Base-by-base conservation (phyloP, 1,284 basidiomycete genomes). In the Cutaneotrichosporon cutaneum region DNA sequence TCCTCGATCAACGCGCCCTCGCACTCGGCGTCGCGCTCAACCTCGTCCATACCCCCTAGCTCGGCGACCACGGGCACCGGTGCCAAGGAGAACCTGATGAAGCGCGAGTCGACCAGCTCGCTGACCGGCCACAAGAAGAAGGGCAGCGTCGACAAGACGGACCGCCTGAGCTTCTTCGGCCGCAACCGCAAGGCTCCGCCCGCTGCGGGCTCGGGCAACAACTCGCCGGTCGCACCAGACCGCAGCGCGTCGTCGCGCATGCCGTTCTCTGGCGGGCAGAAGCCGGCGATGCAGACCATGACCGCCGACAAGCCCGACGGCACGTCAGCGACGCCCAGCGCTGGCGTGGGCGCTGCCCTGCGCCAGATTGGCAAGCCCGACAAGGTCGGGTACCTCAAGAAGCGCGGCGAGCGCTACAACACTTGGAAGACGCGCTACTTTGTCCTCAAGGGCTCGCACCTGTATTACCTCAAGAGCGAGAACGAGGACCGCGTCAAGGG, bases 391-490 rank as follows among this genome's bases (percentile, higher is more conserved):
- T 98, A 92, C 89, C 89, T 99, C 87, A 85, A 90, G 76, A 99
- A 99, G 85, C 92, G 88, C 80, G 91, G 92, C 21, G 95, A 97
- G 59, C 83, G 89, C 62, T 98, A 97, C 80, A 93, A 92, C 72
- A 85, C 85, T 16, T 99, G 95, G 96, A 98, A 97, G 81, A 77
- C 85, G 70, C 83, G 95, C 53, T 99, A 91, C 81, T 91, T 96
- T 69, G 87, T 96, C n/a, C 85, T 99, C 73, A 96, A 97, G 80
- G 95, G 92, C 0, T 84, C 88, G 1, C 89, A 95, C 81, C 72
- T 97, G 58, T 97, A 98, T 76, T 90, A 88, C 73, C 77, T 96
- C 74, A 86, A 86, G 79, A 90, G 86, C 71, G 88, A 85, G 71
- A 72, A 83, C 73, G 93, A 95, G 81, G 90, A 88, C 52, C 89